Conservation (phyloP, 2,329 filamentous ascomycete species). For the Huntiella savannae region DNA sequence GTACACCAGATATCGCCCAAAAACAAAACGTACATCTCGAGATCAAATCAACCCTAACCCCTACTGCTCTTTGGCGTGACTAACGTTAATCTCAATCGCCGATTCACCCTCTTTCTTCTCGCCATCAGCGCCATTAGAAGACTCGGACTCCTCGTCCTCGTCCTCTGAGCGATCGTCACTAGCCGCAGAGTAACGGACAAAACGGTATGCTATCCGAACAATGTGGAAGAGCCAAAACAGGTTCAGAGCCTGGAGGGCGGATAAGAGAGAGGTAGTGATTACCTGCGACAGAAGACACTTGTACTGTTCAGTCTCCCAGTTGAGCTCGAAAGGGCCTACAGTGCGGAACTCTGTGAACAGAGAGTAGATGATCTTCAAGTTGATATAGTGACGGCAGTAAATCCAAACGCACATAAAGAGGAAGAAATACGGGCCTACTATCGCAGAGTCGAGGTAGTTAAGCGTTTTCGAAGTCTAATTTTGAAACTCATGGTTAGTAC, state of each 20-base stretch:
- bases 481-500: not conserved
- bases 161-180: constrained; percentile 55
- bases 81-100: constrained; percentile 11
- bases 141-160: constrained; percentile 38
- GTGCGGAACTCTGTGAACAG: constrained; percentile 58
- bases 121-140: constrained; percentile 21
- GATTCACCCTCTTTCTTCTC: constrained; percentile 14
- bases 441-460: constrained; percentile 66
- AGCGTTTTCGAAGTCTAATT: constrained; percentile 67
- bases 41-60: not conserved
- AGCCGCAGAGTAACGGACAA: constrained; percentile 39
- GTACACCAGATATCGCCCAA: too few species aligned
- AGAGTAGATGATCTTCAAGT: constrained; percentile 57
- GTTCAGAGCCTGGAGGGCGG: constrained; percentile 54
- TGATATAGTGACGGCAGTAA: constrained; percentile 75
- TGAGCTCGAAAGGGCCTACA: constrained; percentile 53
- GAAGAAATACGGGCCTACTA: constrained; percentile 71
- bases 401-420: constrained; percentile 70
- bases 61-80: not conserved
- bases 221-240: constrained; percentile 71
- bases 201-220: constrained; percentile 52
- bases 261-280: constrained; percentile 47
- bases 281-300: constrained; percentile 52
- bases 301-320: constrained; percentile 61
- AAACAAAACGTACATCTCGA: too few species aligned